Base-by-base conservation (phyloP, 306 rosid genomes). In the Rosa rugosa region DNA sequence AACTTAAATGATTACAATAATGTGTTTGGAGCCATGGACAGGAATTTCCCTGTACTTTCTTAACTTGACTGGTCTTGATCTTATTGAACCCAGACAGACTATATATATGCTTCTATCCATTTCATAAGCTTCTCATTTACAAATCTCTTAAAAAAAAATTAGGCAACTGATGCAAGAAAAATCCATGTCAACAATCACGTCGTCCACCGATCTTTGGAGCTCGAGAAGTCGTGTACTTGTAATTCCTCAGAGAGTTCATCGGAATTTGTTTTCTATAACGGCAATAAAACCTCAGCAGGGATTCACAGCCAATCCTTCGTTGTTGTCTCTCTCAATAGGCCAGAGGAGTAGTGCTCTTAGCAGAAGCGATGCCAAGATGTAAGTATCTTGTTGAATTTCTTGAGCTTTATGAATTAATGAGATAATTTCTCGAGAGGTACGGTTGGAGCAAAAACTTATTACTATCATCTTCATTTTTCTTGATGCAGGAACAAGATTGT, bases 341-440 rank as follows among this genome's bases (percentile, higher is more conserved):
- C 80, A 67, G 23, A n/a, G 25, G 40, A 50, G 73, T 7, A 51
- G 25, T 7, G 44, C 18, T 77, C 36, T 66, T 16, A 36, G 63
- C 72, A 82, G 44, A 31, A 80, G 46, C 46, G 51, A 10, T 51
- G 22, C 78, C 56, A 80, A 64, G n/a, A 80, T 36, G 83, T 80
- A 72, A 31, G 59, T 9, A 7, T 17, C 4, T 50, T 53, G 10
- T 64, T 13, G 44, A 31, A 16, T 1, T 56, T 60, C 40, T 60
- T 60, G 3, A 25, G 67, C 67, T 60, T 60, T 60, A 60, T 23
- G 40, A 60, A 31, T 31, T 31, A 31, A 60, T 23, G n/a, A 7
- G 69, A 17, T 16, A 34, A 11, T 27, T 27, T 27, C 36, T 59
- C 13, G 64, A 59, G 64, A 51, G n/a, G n/a, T n/a, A n/a, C n/a